phyloP scores from a whole-genome alignment of 2,329 filamentous ascomycete species.

The Paraphoma chrysanthemicola region DNA sequence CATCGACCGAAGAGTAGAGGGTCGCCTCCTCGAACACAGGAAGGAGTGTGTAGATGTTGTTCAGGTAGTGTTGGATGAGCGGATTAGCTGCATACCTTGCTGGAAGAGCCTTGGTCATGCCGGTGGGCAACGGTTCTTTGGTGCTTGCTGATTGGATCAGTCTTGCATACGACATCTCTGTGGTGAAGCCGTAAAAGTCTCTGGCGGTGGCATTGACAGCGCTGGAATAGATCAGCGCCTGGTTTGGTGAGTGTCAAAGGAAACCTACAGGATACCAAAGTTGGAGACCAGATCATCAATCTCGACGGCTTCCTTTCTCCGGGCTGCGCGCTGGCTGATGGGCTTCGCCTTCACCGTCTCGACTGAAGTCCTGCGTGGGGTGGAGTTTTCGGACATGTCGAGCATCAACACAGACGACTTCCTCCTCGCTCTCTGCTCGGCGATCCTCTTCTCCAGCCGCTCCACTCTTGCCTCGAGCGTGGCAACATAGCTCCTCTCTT shows the following conservation, averaged over 20 bases:
- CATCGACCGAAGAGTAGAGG: slow-evolving; percentile 79
- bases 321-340: slow-evolving; percentile 51
- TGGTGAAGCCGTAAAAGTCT: slow-evolving; percentile 88
- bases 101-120: slow-evolving; percentile 68
- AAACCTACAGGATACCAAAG: slow-evolving; percentile 82
- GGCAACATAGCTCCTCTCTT: slow-evolving; percentile 95
- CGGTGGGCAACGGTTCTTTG: slow-evolving; percentile 73
- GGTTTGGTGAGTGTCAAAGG: neutral
- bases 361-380: slow-evolving; percentile 58
- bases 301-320: slow-evolving; percentile 76
- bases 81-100: slow-evolving; percentile 71
- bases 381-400: slow-evolving; percentile 59
- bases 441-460: slow-evolving; percentile 79
- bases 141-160: slow-evolving; percentile 84
- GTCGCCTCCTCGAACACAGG: slow-evolving; percentile 83
- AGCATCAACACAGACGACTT: slow-evolving; percentile 75
- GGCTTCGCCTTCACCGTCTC: slow-evolving; percentile 44
- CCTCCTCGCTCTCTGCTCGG: slow-evolving; percentile 68
- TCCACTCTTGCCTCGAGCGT: slow-evolving; percentile 92
- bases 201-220: slow-evolving; percentile 93
- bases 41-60: slow-evolving; percentile 79
- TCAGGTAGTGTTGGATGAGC: slow-evolving; percentile 83
- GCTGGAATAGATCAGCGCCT: slow-evolving; percentile 54
- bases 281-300: slow-evolving; percentile 93
- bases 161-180: slow-evolving; percentile 90